Conservation (phyloP, 2,329 filamentous ascomycete species). For the Stachybotrys chartarum region DNA sequence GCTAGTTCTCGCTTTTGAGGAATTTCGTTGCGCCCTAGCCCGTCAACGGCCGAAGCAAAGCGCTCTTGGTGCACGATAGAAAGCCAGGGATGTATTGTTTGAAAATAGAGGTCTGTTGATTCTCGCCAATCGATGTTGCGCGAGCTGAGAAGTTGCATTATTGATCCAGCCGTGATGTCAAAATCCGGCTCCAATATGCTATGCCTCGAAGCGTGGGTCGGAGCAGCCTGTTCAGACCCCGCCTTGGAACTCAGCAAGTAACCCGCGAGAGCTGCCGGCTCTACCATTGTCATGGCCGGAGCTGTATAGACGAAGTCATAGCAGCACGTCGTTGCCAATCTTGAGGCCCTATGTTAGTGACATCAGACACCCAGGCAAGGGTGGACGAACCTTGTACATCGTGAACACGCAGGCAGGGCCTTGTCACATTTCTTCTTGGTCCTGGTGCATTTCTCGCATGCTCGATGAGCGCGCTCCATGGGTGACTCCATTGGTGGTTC, state of each 20-base stretch:
- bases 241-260: conserved; percentile 16
- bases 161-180: conserved; percentile 27
- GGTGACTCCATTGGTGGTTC: conserved; percentile 19
- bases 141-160: conserved; percentile 28
- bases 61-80: conserved; percentile 31
- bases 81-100: conserved; percentile 33
- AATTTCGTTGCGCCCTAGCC: conserved; percentile 13
- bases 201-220: conserved; percentile 3
- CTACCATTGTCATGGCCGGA: conserved; percentile 22
- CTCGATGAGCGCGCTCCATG: conserved; percentile 23
- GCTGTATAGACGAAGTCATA: conserved; percentile 30
- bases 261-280: conserved; percentile 10
- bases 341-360: neutral
- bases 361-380: neutral
- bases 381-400: conserved; percentile 22
- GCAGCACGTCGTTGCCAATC: conserved; percentile 22
- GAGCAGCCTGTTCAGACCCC: conserved; percentile 5
- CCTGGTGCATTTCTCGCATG: conserved; percentile 29
- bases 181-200: conserved; percentile 21
- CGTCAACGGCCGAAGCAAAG: conserved; percentile 25
- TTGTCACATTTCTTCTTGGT: conserved; percentile 32
- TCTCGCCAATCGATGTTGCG: conserved; percentile 29
- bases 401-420: conserved; percentile 25
- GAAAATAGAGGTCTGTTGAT: conserved; percentile 29
- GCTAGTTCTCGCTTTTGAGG: conserved; percentile 22